Percentiles rank a stretch among this genome's conserved stretches.
Evolutionary conservation across 2,329 filamentous ascomycete species (phyloP).

Genomic region (Stagonosporopsis chrysanthemi): DNA sequence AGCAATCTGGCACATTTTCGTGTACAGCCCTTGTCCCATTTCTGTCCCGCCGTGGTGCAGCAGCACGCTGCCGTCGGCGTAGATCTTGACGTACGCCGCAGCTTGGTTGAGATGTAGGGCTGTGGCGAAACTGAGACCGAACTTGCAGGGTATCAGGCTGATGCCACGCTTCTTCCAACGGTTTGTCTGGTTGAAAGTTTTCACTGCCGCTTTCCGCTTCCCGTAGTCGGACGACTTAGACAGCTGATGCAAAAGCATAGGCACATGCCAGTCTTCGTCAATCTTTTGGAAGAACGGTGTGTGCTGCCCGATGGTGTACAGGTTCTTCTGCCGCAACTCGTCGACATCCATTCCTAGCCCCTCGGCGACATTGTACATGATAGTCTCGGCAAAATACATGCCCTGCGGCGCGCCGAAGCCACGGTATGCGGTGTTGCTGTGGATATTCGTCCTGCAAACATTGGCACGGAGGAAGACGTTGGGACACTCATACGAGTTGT

Average conservation of each 20-base stretch:
- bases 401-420: slow-evolving; percentile 95
- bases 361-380: slow-evolving; percentile 89
- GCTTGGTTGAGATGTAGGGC: slow-evolving; percentile 95
- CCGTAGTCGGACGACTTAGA: slow-evolving; percentile 76
- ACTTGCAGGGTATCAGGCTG: slow-evolving; percentile 90
- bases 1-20: slow-evolving; percentile 94
- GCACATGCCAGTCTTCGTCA: slow-evolving; percentile 86
- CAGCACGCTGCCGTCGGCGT: slow-evolving; percentile 89
- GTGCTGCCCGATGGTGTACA: slow-evolving; percentile 76
- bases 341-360: slow-evolving; percentile 84
- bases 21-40: slow-evolving; percentile 96
- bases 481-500: slow-evolving; percentile 87
- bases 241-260: slow-evolving; percentile 88
- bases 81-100: slow-evolving; percentile 90
- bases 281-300: slow-evolving; percentile 92
- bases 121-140: slow-evolving; percentile 90
- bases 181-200: slow-evolving; percentile 79
- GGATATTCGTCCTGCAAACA: slow-evolving; percentile 90
- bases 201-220: slow-evolving; percentile 71
- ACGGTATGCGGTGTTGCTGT: slow-evolving; percentile 95
- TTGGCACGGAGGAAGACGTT: slow-evolving; percentile 85
- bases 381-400: slow-evolving; percentile 88
- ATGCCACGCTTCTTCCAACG: slow-evolving; percentile 93
- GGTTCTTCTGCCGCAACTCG: slow-evolving; percentile 79
- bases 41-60: slow-evolving; percentile 95